Evolutionary conservation across 306 rosid genomes (phyloP), one percentile per base, ranked within the genome.

Genomic region (Pachyrhizus erosus): DNA sequence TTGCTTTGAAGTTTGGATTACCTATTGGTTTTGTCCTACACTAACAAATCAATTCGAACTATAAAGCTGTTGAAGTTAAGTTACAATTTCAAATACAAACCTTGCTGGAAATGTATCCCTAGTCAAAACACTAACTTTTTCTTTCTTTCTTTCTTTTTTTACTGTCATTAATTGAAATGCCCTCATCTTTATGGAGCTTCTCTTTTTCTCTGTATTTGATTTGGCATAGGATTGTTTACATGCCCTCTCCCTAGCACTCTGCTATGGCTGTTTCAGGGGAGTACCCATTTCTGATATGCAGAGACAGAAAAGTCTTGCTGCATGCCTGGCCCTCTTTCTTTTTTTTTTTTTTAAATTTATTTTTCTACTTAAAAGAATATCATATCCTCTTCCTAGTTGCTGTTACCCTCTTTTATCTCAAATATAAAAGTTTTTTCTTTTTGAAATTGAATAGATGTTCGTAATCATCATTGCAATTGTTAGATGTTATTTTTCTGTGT

Each of bases 391-490:
- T 26, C 66, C 48, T 33, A 43, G 64, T 80, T 58, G 27, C 11
- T 72, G n/a, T 46, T 61, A 46, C 51, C 51, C 39, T 70, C 42
- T 54, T 37, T 72, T 60, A 3, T 29, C 45, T 39, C 34, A 27
- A 67, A 67, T 37, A 52, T 66, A 72, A 26, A 9, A 0, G 18
- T 57, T 31, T 13, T 67, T 46, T 60, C 34, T 9, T 18, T 34
- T 17, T 17, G 1, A 17, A 21, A 73, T 20, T 2, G 26, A 39
- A 43, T 72, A 27, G 71, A 11, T 51, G 65, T 70, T 55, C 49
- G 64, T 70, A 84, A 78, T 78, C 34, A 46, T 67, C 45, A 70
- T 60, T 72, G 66, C 67, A 78, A 66, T 65, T 67, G n/a, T 26
- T 74, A 70, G 64, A 65, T 57, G 49, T 75, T 61, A 42, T 39